Conservation (phyloP, 1,139 yeast species). For the Protomyces pachydermus region DNA sequence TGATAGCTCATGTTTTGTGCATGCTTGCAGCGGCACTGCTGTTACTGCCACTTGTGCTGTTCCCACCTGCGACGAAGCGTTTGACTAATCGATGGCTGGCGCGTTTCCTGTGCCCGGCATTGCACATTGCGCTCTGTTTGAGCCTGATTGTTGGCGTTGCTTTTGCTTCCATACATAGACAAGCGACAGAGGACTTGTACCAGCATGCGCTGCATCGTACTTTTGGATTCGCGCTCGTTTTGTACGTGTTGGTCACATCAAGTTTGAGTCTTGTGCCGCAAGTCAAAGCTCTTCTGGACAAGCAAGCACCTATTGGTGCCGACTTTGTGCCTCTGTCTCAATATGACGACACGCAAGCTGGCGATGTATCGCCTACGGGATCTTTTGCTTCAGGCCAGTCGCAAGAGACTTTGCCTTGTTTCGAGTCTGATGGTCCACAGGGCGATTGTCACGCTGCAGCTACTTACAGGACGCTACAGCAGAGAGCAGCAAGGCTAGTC, state of each 20-base stretch:
- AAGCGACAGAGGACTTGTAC: conserved; percentile 62
- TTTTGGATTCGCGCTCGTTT: conserved; percentile 42
- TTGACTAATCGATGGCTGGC: not conserved
- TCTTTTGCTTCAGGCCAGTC: not conserved
- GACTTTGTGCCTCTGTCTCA: not conserved
- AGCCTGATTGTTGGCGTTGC: conserved; percentile 50
- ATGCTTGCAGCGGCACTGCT: conserved; percentile 49
- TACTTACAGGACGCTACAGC: not conserved
- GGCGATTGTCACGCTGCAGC: not conserved
- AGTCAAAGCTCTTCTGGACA: not conserved
- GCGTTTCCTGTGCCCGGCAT: conserved; percentile 48
- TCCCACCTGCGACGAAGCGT: conserved; percentile 38
- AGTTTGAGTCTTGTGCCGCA: not conserved
- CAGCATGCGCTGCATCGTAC: conserved; percentile 67
- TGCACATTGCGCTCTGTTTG: conserved; percentile 51
- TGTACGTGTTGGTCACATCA: conserved; percentile 21
- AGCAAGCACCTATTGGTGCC: not conserved
- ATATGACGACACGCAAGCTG: not conserved
- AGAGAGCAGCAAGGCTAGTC: conserved; percentile 34
- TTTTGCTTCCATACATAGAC: conserved; percentile 53
- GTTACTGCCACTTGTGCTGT: conserved; percentile 65
- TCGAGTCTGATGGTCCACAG: not conserved
- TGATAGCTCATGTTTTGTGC: conserved; percentile 54
- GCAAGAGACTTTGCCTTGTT: not conserved
- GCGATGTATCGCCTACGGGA: not conserved